Evolutionary conservation across 805 yeast genomes (phyloP).

Genomic region (Sungouiella blattae): DNA sequence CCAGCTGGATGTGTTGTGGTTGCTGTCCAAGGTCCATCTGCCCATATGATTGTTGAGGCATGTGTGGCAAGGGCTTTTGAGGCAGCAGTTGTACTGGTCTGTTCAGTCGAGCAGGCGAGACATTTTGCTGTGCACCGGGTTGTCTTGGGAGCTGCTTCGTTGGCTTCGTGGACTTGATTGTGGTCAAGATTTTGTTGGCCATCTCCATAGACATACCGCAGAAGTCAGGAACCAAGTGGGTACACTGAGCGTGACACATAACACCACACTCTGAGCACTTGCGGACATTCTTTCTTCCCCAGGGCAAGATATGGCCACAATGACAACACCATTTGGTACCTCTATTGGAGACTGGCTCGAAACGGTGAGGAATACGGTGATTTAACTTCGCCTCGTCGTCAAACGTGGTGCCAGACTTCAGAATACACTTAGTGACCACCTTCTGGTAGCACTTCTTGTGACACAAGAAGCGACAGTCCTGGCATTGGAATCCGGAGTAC

Average conservation of each 20-base stretch:
- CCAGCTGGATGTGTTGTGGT: slow-evolving; percentile 3
- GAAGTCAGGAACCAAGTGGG: slow-evolving; percentile 94
- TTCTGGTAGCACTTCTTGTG: slow-evolving; percentile 78
- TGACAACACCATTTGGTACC: slow-evolving; percentile 99
- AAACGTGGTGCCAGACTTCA: slow-evolving; percentile 65
- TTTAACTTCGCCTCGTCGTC: slow-evolving; percentile 82
- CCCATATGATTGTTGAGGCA: neutral
- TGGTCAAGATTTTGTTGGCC: slow-evolving; percentile 83
- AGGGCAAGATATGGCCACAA: slow-evolving; percentile 93
- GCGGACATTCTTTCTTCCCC: slow-evolving; percentile 90
- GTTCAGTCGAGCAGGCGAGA: neutral
- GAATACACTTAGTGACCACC: slow-evolving; percentile 80
- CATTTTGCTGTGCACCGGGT: neutral
- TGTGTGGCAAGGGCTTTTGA: neutral
- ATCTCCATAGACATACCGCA: slow-evolving; percentile 98
- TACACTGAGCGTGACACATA: slow-evolving; percentile 90
- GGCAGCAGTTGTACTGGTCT: neutral
- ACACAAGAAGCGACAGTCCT: slow-evolving; percentile 76
- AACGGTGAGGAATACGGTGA: slow-evolving; percentile 95
- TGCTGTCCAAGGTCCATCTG: neutral
- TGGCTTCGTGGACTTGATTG: slow-evolving; percentile 67
- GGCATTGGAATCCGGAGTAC: slow-evolving; percentile 83
- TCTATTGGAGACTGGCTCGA: slow-evolving; percentile 85
- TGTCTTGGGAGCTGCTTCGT: slow-evolving; percentile 2
- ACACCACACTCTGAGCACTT: slow-evolving; percentile 93